Evolutionary conservation across 208 protist species (phyloP), one percentile per base, ranked within the genome.

Genomic region (Trypanosoma melophagium): DNA sequence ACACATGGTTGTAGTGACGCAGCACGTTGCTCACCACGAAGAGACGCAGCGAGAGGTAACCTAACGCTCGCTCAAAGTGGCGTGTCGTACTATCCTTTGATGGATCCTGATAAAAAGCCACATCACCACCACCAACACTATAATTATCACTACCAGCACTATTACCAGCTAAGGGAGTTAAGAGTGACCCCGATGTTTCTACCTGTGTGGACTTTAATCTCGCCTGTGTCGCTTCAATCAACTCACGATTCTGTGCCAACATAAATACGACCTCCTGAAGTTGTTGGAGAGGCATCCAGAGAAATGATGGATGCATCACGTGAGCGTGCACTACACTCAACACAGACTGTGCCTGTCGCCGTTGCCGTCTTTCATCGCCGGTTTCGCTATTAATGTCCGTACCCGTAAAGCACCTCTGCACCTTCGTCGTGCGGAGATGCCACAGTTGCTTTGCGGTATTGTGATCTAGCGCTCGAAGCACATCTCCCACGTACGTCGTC

Each of bases 271-370:
- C 9, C 68, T 95, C 86, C 74, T 95, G 86, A 56, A 86, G 64
- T 62, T 89, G 80, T 25, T 64, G 69, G 51, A 95, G 74, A 38
- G 89, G 89, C 89, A 95, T 95, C 84, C 83, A 95, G 41, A 92
- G 53, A 57, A 92, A 66, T 1, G 75, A 88, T 7, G 89, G 86
- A 59, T 87, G 80, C 70, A 75, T 42, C 31, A 81, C 73, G 56
- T 91, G 85, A 2, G 81, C 74, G 57, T 84, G 71, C 7, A 90
- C 83, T 13, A 89, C 74, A 44, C 71, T 71, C 38, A 95, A 55
- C 21, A 80, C 71, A n/a, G 89, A 92, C 22, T 79, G 60, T 8
- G 81, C 80, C 45, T 86, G 78, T 7, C 84, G 79, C 7, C 67
- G 81, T 10, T 60, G 76, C 24, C 89, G 55, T 17, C 47, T 47